These are phyloP conservation scores for Globisporangium apiculatum DNA, from an alignment of 352 stramenopile species.

Conservation along the genomic window DNA sequence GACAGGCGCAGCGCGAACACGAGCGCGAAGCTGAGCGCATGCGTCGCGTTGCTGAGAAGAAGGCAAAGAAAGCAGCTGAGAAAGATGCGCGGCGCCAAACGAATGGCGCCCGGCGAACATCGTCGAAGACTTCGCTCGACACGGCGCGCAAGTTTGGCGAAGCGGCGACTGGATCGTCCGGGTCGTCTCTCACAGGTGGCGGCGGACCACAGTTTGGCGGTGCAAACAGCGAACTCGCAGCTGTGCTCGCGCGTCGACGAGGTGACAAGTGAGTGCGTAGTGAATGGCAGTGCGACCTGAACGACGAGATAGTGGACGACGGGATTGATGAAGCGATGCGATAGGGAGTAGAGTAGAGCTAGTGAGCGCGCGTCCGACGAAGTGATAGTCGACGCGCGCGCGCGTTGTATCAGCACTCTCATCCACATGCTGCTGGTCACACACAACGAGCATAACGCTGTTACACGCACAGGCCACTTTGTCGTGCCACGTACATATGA, in stretches of 20 bases:
- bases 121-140: slow-evolving; percentile 43
- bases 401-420: no score
- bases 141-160: slow-evolving; percentile 79
- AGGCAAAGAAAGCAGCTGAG: slow-evolving; percentile 81
- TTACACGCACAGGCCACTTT: no score
- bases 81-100: slow-evolving; percentile 53
- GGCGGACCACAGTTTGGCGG: slow-evolving; percentile 28
- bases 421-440: no score
- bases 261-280: slow-evolving; percentile 25
- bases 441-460: no score
- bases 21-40: slow-evolving; percentile 70
- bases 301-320: neutral
- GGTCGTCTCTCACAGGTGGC: slow-evolving; percentile 23
- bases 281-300: neutral
- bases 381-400: no score
- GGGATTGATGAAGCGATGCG: no score
- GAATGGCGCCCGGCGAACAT: slow-evolving; percentile 20
- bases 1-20: slow-evolving; percentile 54
- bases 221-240: slow-evolving; percentile 76
- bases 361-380: no score
- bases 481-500: no score
- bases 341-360: no score
- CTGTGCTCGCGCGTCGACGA: slow-evolving; percentile 67
- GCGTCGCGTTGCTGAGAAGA: slow-evolving; percentile 76
- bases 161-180: slow-evolving; percentile 10